phyloP scores from a whole-genome alignment of 192 early-diverging fungal genomes.

The Gryganskiella cystojenkinii region DNA sequence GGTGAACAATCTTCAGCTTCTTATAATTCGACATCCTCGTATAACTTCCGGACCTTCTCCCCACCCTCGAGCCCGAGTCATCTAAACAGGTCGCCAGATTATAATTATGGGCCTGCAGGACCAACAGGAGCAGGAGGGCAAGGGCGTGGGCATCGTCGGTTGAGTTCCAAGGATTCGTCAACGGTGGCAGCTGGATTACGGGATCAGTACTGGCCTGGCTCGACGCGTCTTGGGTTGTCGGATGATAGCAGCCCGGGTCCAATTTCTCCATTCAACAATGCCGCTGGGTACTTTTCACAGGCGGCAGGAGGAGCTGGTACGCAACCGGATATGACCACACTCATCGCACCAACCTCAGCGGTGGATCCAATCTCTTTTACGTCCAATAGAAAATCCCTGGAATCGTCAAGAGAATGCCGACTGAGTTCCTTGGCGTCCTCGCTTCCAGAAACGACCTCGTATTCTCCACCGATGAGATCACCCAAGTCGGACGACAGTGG shows the following conservation, averaged over 20 bases:
- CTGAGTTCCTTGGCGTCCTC: background rate
- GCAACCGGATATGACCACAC: too few species aligned
- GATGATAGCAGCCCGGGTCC: constrained; percentile 35
- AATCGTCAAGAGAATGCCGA: constrained; percentile 4
- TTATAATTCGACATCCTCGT: too few species aligned
- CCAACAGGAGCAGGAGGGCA: too few species aligned
- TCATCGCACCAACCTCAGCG: background rate
- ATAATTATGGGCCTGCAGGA: background rate
- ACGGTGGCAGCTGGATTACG: background rate
- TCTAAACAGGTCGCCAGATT: background rate
- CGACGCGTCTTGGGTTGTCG: constrained; percentile 9
- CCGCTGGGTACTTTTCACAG: background rate
- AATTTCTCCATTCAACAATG: constrained; percentile 1
- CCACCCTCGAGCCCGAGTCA: constrained; percentile 16
- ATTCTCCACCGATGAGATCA: background rate
- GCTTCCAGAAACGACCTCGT: background rate
- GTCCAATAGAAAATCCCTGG: background rate
- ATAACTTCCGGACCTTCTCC: constrained; percentile 13
- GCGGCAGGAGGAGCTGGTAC: too few species aligned
- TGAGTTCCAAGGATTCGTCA: constrained; percentile 31
- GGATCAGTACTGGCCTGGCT: constrained; percentile 49
- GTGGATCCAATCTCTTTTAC: background rate
- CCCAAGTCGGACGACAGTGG: constrained; percentile 10
- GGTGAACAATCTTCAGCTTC: background rate
- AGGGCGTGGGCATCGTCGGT: constrained; percentile 17